phyloP scores from a whole-genome alignment of 495 filamentous ascomycete genomes.

The Xanthoparmelia taractica region DNA sequence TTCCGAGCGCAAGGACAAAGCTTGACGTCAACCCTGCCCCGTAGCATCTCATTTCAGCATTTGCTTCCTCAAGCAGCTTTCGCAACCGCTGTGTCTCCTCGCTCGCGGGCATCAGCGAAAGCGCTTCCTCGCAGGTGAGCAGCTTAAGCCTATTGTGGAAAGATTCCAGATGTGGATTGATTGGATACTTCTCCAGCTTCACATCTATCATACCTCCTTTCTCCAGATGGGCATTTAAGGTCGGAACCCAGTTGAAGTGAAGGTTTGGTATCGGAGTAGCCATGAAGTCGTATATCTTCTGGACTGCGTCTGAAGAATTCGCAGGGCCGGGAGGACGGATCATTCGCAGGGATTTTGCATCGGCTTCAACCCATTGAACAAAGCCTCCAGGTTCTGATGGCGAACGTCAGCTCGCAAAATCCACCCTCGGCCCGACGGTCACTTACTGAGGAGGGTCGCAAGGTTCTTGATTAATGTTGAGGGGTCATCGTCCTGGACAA shows the following conservation, averaged over 20 bases:
- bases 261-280: not conserved
- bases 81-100: not conserved
- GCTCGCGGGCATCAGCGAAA: not conserved
- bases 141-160: not conserved
- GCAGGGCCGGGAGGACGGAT: not conserved
- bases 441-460: constrained; percentile 30
- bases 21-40: not conserved
- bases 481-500: constrained; percentile 27
- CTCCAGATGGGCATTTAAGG: not conserved
- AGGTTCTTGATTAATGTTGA: constrained; percentile 26
- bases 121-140: not conserved
- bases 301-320: not conserved
- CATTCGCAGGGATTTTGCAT: constrained; percentile 6
- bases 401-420: not conserved
- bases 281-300: not conserved
- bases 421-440: not conserved
- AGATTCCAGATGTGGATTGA: not conserved
- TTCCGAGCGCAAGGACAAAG: not conserved
- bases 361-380: constrained; percentile 36
- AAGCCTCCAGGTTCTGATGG: constrained; percentile 31
- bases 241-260: not conserved
- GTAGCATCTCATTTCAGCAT: not conserved
- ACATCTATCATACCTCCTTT: not conserved
- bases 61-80: not conserved
- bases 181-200: not conserved